These are phyloP conservation scores for Pseudogymnoascus pannorum DNA, from an alignment of 2,329 filamentous ascomycete genomes.

Conservation along the genomic window DNA sequence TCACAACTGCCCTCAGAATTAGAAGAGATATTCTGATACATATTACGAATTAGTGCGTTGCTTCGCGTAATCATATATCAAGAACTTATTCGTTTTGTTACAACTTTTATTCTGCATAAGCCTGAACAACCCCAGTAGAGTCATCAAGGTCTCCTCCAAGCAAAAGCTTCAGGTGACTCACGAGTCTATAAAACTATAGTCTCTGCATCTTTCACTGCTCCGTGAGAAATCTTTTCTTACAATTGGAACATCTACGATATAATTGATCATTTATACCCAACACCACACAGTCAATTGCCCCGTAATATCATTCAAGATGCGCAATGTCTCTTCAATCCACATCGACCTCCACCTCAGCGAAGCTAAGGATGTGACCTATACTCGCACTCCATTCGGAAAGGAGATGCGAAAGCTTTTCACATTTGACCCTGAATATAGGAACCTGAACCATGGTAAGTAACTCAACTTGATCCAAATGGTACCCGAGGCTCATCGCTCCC, in stretches of 20 bases:
- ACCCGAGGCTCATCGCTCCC: background rate
- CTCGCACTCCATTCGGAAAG: conserved; percentile 26
- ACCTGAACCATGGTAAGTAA: conserved; percentile 31
- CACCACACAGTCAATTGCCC: background rate
- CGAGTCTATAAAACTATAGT: background rate
- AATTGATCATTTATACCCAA: background rate
- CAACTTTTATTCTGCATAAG: background rate
- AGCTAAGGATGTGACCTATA: conserved; percentile 15
- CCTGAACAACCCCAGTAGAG: background rate
- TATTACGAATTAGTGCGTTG: background rate
- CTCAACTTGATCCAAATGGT: background rate
- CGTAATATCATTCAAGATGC: conserved; percentile 15
- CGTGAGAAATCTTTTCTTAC: background rate
- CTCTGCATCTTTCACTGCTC: background rate
- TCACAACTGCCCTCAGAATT: background rate
- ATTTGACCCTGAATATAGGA: conserved; percentile 27
- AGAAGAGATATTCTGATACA: background rate
- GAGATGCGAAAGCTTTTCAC: conserved; percentile 30
- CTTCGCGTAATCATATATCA: background rate
- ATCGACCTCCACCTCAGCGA: conserved; percentile 11
- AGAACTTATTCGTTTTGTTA: background rate
- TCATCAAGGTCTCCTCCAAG: background rate
- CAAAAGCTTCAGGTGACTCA: background rate
- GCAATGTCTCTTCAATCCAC: conserved; percentile 15
- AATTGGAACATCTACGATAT: background rate